phyloP scores from a whole-genome alignment of 2,329 filamentous ascomycete genomes.

The Acrocalymma vagum region DNA sequence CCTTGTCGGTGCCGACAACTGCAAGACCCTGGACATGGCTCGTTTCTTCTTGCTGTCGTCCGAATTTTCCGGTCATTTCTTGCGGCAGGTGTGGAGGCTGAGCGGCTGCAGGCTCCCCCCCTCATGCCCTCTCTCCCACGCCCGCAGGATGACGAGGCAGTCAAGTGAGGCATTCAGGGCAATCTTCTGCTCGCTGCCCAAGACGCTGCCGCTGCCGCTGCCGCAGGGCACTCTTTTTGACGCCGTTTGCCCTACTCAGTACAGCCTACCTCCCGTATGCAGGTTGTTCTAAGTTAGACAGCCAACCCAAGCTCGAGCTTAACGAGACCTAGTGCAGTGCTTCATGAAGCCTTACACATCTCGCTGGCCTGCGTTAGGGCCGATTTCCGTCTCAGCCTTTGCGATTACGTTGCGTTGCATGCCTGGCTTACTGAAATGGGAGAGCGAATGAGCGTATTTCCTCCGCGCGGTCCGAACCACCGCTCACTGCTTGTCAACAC shows the following conservation, averaged over 20 bases:
- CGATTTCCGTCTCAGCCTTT: slow-evolving; percentile 17
- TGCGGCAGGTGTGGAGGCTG: neutral
- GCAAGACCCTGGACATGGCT: slow-evolving; percentile 1
- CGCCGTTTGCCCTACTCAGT: too few relatives aligned
- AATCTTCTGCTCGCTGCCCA: slow-evolving; percentile 3
- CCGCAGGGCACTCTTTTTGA: neutral
- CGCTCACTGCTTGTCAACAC: too few relatives aligned
- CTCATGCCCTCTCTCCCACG: neutral
- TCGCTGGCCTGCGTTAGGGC: neutral
- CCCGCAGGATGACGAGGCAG: slow-evolving; percentile 1
- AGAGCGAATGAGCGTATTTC: too few relatives aligned
- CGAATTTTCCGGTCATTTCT: neutral
- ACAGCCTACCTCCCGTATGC: too few relatives aligned
- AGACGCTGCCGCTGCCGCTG: slow-evolving; percentile 5
- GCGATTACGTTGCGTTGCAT: slow-evolving; percentile 23
- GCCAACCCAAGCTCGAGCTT: neutral
- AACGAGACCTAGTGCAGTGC: neutral
- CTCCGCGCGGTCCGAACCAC: too few relatives aligned
- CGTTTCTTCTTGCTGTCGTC: neutral
- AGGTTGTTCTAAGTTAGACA: neutral
- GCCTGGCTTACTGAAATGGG: slow-evolving; percentile 21
- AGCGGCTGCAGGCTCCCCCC: neutral
- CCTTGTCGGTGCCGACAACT: neutral
- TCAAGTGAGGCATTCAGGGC: slow-evolving; percentile 10
- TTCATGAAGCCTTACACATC: neutral